Percentiles rank a stretch among this genome's conserved stretches.
These are phyloP conservation scores for Solanum commersonii DNA, from an alignment of 257 asterid genomes.

Conservation along the genomic window DNA sequence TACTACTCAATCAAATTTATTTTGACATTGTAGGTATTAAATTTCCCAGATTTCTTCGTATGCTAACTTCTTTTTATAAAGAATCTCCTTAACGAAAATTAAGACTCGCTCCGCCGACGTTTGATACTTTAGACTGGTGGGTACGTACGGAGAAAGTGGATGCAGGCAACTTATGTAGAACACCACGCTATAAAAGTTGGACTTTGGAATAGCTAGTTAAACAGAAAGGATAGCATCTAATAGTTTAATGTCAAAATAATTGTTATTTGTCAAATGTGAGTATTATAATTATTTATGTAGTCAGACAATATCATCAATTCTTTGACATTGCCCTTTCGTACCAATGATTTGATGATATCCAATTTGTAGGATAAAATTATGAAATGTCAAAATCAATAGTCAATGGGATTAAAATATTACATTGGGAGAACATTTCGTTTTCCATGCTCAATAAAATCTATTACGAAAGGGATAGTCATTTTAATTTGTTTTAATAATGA, in stretches of 20 bases:
- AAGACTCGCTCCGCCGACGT: too few species aligned
- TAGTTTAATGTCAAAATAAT: neutral
- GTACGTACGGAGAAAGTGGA: neutral
- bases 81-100: too few species aligned
- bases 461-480: neutral
- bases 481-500: neutral
- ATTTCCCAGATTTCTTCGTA: accelerated
- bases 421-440: neutral
- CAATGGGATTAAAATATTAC: neutral
- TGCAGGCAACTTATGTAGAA: neutral
- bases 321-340: neutral
- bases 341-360: neutral
- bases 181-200: neutral
- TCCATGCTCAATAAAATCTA: neutral
- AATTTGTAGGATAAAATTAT: neutral
- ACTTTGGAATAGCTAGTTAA: neutral
- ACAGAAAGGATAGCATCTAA: neutral
- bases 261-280: neutral
- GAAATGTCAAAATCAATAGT: neutral
- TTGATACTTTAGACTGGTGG: neutral
- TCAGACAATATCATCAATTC: neutral
- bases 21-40: too few species aligned
- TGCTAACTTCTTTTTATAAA: too few species aligned
- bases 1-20: too few species aligned
- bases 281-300: neutral